A percentile compares a stretch with the other conserved stretches of the same genome.
Conservation (phyloP, 2,329 filamentous ascomycete genomes). For the Knufia fluminis region DNA sequence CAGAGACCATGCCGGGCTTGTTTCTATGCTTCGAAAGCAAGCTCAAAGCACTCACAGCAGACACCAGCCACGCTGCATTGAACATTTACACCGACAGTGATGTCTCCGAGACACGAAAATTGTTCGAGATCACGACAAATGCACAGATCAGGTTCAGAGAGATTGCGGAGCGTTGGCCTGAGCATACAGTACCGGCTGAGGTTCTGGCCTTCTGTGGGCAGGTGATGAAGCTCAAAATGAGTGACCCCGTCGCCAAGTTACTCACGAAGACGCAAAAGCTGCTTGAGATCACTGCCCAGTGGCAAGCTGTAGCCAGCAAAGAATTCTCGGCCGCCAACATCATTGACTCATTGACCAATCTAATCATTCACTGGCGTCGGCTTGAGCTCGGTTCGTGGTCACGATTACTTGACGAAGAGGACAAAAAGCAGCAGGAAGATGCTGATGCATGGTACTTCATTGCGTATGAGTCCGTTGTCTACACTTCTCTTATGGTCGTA, state of each 20-base stretch:
- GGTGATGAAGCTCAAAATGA: conserved; percentile 64
- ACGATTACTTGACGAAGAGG: conserved; percentile 75
- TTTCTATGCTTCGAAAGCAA: conserved; percentile 58
- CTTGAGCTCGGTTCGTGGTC: conserved; percentile 90
- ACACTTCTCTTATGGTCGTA: conserved; percentile 59
- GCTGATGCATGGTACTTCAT: conserved; percentile 94
- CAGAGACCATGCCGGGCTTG: conserved; percentile 53
- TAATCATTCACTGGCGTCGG: conserved; percentile 81
- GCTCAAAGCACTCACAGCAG: conserved; percentile 38
- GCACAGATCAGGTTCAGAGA: conserved; percentile 64
- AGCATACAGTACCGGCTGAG: conserved; percentile 72
- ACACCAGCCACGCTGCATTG: conserved; percentile 44
- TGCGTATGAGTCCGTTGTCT: conserved; percentile 81
- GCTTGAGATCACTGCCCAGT: conserved; percentile 77
- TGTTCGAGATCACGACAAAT: conserved; percentile 60
- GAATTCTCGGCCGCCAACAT: conserved; percentile 60
- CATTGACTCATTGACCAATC: conserved; percentile 68
- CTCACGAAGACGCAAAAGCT: conserved; percentile 82
- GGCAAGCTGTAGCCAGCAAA: conserved; percentile 85
- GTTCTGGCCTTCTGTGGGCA: conserved; percentile 66
- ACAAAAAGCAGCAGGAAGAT: conserved; percentile 62
- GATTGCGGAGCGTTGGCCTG: conserved; percentile 55
- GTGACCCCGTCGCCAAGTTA: conserved; percentile 76
- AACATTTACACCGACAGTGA: conserved; percentile 89
- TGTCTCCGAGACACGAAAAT: conserved; percentile 61